Conservation (phyloP, 352 stramenopile genomes). For the Phytophthora megakarya region DNA sequence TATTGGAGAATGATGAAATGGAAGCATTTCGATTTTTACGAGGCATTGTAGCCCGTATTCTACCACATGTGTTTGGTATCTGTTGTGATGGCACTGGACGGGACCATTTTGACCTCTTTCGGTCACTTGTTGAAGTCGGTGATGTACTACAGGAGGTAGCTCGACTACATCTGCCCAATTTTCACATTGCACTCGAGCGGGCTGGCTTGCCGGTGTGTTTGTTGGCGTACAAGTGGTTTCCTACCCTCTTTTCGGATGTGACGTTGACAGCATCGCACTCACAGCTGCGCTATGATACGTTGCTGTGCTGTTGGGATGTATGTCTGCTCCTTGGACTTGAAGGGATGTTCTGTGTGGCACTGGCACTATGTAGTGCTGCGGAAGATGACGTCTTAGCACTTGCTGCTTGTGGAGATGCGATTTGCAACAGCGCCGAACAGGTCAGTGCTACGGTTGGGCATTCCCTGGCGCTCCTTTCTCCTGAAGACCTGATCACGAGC, state of each 20-base stretch:
- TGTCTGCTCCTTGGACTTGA: conserved; percentile 82
- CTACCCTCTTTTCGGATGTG: conserved; percentile 86
- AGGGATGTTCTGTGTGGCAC: conserved; percentile 74
- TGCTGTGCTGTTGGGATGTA: conserved; percentile 81
- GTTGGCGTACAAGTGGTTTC: conserved; percentile 90
- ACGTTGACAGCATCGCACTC: conserved; percentile 76
- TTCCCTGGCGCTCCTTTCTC: conserved; percentile 51
- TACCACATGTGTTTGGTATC: conserved; percentile 82
- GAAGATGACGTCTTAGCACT: conserved; percentile 62
- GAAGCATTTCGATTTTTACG: conserved; percentile 65
- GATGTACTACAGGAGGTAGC: conserved; percentile 76
- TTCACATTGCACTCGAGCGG: conserved; percentile 56
- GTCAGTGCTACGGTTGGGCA: conserved; percentile 68
- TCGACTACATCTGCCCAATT: conserved; percentile 66
- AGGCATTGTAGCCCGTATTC: conserved; percentile 62
- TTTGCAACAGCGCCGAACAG: conserved; percentile 56
- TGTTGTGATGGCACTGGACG: conserved; percentile 39
- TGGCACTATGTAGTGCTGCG: conserved; percentile 70
- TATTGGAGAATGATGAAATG: conserved; percentile 60
- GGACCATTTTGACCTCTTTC: conserved; percentile 75
- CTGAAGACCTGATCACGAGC: conserved; percentile 69
- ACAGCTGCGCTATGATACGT: conserved; percentile 74
- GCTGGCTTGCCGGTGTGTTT: conserved; percentile 75
- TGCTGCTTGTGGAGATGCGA: conserved; percentile 22
- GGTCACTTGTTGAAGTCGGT: conserved; percentile 73